Base-by-base conservation (phyloP, 805 yeast genomes). In the Cyberlindnera maclurae region DNA sequence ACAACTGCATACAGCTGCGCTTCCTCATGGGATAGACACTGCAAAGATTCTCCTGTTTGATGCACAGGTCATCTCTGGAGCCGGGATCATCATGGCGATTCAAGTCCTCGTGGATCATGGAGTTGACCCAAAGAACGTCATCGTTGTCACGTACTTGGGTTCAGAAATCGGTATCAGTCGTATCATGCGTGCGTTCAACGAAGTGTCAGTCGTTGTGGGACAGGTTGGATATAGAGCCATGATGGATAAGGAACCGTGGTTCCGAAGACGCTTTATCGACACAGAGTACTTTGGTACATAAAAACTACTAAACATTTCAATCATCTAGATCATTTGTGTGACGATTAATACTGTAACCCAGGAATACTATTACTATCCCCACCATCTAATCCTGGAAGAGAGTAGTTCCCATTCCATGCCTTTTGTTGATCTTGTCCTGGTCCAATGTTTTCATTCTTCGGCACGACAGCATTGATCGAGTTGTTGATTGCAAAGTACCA, bases 21-120 rank as follows among this genome's bases (percentile, higher is more conserved):
- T 90, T 29, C 96, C 97, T 0, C 48, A 48, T 0, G 51, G 52
- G 9, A 50, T 65, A 12, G 44, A 38, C 4, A 41, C 45, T 1
- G 52, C 51, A 26, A 75, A 72, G 43, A 76, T 86, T 1, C 60
- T 90, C 8, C 60, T 90, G 35, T 75, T 86, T 53, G 97, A 90
- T 55, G 86, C 95, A 0, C 96, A 90, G 57, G 69, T 87, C 35
- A 80, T 86, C 26, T 79, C 95, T 24, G 98, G 97, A 2, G 95
- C 96, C 0, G 95, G 95, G 0, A 80, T 89, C 2, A 82, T 87
- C 31, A 93, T 90, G 97, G 95, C 97, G 0, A 75, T 86, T 33
- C 93, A 87, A 51, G 88, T 90, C 4, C 63, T 90, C 35, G 49
- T 84, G 12, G 97, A 90, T 54, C 94, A 90, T 55, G 82, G 80